Conservation (phyloP, 257 asterid species). For the Solanum etuberosum region DNA sequence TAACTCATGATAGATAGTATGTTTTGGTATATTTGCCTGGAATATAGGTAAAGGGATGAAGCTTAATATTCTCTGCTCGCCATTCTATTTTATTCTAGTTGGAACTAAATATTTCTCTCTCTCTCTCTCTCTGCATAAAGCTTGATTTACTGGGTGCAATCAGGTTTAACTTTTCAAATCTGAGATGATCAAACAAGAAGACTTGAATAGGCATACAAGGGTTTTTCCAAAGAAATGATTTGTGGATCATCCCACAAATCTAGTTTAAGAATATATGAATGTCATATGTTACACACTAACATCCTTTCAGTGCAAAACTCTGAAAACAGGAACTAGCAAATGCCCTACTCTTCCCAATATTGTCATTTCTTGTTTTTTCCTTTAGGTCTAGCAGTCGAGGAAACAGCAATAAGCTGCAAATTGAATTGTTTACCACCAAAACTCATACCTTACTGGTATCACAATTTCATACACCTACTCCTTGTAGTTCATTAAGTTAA, state of each 20-base stretch:
- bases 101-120: background rate
- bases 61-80: background rate
- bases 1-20: no score
- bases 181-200: background rate
- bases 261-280: background rate
- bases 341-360: background rate
- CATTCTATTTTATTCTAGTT: background rate
- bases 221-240: background rate
- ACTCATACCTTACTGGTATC: background rate
- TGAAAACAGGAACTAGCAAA: background rate
- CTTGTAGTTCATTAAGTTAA: background rate
- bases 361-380: background rate
- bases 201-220: background rate
- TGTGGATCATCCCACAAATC: background rate
- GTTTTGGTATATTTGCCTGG: no score
- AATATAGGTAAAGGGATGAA: background rate
- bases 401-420: background rate
- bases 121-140: conserved; percentile 35
- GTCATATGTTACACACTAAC: background rate
- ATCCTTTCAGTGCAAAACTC: background rate
- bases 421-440: background rate
- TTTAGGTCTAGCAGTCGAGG: background rate
- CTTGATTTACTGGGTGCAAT: conserved; percentile 72
- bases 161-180: conserved; percentile 12
- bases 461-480: background rate